phyloP scores from a whole-genome alignment of 768 basidiomycete genomes.

The Suillus spraguei region DNA sequence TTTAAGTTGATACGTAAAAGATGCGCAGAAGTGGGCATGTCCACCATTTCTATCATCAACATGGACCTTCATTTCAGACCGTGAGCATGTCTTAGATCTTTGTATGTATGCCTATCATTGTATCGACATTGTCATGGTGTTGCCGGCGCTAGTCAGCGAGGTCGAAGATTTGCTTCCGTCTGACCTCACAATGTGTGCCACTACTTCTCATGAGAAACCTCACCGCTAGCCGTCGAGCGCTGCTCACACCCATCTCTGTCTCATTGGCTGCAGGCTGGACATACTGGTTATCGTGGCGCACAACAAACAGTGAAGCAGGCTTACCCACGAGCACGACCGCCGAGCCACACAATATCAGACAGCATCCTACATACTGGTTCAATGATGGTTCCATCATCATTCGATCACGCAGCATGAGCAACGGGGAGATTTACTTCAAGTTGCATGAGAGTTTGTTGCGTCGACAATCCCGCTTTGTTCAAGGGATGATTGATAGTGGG shows the following conservation, averaged over 20 bases:
- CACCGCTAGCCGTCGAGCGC: constrained; percentile 10
- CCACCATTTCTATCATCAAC: not conserved
- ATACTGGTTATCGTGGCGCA: constrained; percentile 11
- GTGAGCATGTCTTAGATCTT: not conserved
- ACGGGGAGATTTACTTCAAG: constrained; percentile 45
- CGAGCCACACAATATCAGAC: constrained; percentile 12
- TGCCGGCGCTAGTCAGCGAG: not conserved
- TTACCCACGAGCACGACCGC: not conserved
- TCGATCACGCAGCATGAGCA: constrained; percentile 35
- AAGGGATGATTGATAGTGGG: constrained; percentile 11
- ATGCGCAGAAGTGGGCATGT: not conserved
- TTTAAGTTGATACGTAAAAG: not conserved
- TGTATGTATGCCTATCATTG: not conserved
- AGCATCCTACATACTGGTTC: constrained; percentile 63
- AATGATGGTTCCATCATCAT: constrained; percentile 65
- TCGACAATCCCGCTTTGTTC: constrained; percentile 47
- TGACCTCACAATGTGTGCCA: not conserved
- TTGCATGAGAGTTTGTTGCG: constrained; percentile 55
- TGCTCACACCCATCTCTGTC: constrained; percentile 14
- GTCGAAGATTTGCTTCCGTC: not conserved
- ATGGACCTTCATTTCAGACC: not conserved
- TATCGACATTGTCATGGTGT: not conserved
- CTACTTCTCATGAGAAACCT: constrained; percentile 1
- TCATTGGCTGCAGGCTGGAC: constrained; percentile 16
- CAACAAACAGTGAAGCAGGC: constrained; percentile 1